Evolutionary conservation across 352 stramenopile genomes (phyloP).

Genomic region (Heterotrichella gracilis): DNA sequence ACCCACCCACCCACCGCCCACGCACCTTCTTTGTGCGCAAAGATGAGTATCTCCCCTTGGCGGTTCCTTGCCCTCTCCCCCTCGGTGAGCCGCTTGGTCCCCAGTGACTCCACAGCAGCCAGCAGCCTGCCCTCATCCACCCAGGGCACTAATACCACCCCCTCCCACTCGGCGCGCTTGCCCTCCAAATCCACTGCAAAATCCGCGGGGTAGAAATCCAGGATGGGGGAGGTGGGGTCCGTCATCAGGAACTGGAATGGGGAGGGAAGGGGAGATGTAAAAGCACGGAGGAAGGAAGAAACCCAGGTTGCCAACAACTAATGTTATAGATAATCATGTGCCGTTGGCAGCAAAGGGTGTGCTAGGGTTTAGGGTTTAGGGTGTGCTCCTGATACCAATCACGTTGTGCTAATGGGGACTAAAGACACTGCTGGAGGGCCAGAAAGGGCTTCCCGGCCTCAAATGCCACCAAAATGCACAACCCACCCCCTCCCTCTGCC

Average conservation of each 20-base stretch:
- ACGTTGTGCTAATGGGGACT: no score
- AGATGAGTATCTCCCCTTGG: constrained; percentile 33
- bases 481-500: no score
- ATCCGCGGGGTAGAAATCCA: constrained; percentile 52
- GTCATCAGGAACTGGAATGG: constrained; percentile 53
- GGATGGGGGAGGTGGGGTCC: constrained; percentile 63
- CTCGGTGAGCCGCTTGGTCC: constrained; percentile 47
- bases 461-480: no score
- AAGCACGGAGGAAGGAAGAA: no score
- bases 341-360: no score
- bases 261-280: no score
- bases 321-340: no score
- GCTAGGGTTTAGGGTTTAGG: no score
- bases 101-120: constrained; percentile 52
- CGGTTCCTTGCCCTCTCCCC: constrained; percentile 55
- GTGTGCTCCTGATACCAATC: no score
- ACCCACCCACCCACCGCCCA: not conserved
- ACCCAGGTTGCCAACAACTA: no score
- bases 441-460: no score
- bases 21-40: constrained; percentile 36
- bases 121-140: constrained; percentile 65
- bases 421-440: no score
- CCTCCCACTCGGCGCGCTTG: constrained; percentile 86
- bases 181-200: constrained; percentile 63
- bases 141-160: constrained; percentile 88